These are phyloP conservation scores for Raddia guianensis DNA, from an alignment of 176 grass and related monocot species.

Conservation along the genomic window DNA sequence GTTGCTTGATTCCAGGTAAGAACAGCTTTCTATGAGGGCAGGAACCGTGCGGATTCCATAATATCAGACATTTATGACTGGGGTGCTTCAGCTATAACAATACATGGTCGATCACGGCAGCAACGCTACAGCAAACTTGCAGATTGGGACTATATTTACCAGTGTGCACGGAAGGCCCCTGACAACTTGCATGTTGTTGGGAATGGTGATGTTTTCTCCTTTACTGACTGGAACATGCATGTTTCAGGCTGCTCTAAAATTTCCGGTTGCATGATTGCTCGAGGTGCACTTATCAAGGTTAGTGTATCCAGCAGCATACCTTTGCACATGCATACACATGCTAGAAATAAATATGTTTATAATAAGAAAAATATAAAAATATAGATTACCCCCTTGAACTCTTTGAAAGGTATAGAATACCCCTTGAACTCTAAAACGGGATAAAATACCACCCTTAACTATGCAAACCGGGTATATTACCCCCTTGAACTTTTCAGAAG, in stretches of 20 bases:
- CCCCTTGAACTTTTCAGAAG: too few species aligned
- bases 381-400: too few species aligned
- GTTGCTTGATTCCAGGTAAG: slow-evolving; percentile 64
- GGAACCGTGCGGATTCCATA: slow-evolving; percentile 86
- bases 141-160: slow-evolving; percentile 94
- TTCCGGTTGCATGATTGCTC: slow-evolving; percentile 82
- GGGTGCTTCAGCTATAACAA: slow-evolving; percentile 80
- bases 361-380: too few species aligned
- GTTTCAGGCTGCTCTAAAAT: slow-evolving; percentile 61
- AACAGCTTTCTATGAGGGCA: slow-evolving; percentile 95
- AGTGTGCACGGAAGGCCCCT: slow-evolving; percentile 81
- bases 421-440: too few species aligned
- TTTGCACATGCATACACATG: background rate
- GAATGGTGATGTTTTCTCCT: slow-evolving; percentile 96
- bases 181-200: slow-evolving; percentile 76
- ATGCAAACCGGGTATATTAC: too few species aligned
- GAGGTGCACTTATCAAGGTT: slow-evolving; percentile 93
- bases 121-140: slow-evolving; percentile 96
- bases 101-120: slow-evolving; percentile 91
- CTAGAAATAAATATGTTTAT: too few species aligned
- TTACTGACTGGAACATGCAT: slow-evolving; percentile 74
- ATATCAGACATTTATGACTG: slow-evolving; percentile 78
- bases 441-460: too few species aligned
- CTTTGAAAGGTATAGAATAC: too few species aligned
- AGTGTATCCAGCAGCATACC: background rate